Evolutionary conservation across 2,329 filamentous ascomycete species (phyloP).

Genomic region (Zasmidium angulare): DNA sequence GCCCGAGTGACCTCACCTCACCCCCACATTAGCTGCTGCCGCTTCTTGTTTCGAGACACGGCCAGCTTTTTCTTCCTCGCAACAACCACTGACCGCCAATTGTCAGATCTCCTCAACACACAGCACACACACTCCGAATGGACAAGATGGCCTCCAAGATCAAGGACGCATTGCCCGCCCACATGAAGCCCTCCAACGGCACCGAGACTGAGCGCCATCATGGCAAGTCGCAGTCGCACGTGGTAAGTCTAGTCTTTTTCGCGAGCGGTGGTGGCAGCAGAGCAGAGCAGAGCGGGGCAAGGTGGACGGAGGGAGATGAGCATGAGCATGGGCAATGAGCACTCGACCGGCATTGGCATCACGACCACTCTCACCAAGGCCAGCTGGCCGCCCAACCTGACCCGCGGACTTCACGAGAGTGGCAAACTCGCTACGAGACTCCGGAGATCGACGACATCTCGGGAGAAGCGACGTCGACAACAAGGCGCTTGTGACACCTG

Average conservation of each 20-base stretch:
- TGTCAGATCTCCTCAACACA: neutral
- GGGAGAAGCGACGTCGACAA: neutral
- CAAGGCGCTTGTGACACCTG: neutral
- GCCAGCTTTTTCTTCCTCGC: conserved; percentile 6
- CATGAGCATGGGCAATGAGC: neutral
- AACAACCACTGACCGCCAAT: conserved; percentile 12
- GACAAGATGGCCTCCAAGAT: conserved; percentile 50
- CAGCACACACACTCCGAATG: conserved; percentile 10
- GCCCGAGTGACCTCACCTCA: neutral
- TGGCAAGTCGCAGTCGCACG: conserved; percentile 82
- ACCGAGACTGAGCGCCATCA: conserved; percentile 62
- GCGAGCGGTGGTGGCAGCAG: conserved; percentile 8
- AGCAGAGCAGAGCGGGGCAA: too few relatives aligned
- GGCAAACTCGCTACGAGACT: neutral
- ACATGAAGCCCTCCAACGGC: conserved; percentile 67
- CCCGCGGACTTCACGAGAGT: neutral
- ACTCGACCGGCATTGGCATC: neutral
- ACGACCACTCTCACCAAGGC: neutral
- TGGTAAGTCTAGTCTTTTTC: conserved; percentile 60
- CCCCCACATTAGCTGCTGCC: neutral
- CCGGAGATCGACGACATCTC: neutral
- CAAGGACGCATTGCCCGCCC: conserved; percentile 76
- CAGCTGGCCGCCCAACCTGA: neutral
- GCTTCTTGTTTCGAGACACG: neutral
- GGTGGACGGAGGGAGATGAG: neutral